Evolutionary conservation across 345 rosid species (phyloP).

Genomic region (Salix purpurea): DNA sequence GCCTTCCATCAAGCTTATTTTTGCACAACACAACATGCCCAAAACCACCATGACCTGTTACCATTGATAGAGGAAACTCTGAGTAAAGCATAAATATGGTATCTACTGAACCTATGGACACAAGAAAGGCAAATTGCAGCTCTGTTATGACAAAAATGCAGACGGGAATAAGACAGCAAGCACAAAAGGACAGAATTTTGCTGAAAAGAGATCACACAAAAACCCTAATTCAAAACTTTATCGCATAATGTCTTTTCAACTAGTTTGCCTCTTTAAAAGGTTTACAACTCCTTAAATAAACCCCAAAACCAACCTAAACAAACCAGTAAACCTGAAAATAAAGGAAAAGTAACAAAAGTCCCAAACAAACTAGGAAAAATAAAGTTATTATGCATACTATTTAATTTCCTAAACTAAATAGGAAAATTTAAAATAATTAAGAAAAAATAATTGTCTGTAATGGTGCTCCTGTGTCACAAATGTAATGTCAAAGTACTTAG

Average conservation of each 20-base stretch:
- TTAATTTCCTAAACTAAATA: too few species aligned
- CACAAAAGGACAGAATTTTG: too few species aligned
- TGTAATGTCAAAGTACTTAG: background rate
- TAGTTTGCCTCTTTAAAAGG: too few species aligned
- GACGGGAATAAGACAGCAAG: too few species aligned
- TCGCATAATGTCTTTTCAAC: too few species aligned
- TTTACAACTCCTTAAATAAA: too few species aligned
- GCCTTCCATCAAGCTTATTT: constrained; percentile 97
- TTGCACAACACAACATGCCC: constrained; percentile 91
- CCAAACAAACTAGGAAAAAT: background rate
- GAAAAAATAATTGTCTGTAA: too few species aligned
- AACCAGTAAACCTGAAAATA: too few species aligned
- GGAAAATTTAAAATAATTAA: too few species aligned
- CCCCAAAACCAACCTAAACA: too few species aligned
- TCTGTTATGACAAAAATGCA: background rate
- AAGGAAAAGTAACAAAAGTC: background rate
- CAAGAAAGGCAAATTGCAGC: background rate
- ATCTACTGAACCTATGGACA: background rate
- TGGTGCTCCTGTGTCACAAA: background rate
- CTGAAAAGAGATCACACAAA: background rate
- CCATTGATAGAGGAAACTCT: background rate
- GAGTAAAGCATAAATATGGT: background rate
- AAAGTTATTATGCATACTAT: background rate
- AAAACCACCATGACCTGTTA: constrained; percentile 89
- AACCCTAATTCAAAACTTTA: too few species aligned